These are phyloP conservation scores for Turritis glabra DNA, from an alignment of 345 rosid species.

Conservation along the genomic window DNA sequence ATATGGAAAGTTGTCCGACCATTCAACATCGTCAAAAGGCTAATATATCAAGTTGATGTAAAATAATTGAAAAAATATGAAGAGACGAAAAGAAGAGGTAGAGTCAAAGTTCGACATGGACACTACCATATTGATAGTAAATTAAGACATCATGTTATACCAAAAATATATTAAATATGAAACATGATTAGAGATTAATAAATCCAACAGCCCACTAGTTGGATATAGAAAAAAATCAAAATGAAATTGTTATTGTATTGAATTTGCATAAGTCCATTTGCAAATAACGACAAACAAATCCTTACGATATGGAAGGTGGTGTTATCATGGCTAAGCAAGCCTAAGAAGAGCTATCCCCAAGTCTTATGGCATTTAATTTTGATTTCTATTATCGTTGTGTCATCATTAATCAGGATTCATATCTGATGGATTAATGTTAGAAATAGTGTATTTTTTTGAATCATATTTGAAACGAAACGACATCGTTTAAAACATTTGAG, in stretches of 20 bases:
- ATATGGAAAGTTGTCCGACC: slow-evolving; percentile 9
- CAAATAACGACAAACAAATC: no score
- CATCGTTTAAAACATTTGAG: slow-evolving; percentile 26
- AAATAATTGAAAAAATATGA: neutral
- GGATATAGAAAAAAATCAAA: neutral
- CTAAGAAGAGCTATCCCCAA: no score
- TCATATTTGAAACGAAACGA: slow-evolving; percentile 6
- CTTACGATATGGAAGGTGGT: no score
- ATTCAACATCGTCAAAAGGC: slow-evolving; percentile 22
- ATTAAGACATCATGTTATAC: neutral
- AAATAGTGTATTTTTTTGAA: no score
- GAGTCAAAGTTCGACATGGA: slow-evolving; percentile 15
- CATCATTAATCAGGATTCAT: no score
- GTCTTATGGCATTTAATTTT: no score
- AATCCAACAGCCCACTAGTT: neutral
- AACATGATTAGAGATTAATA: neutral
- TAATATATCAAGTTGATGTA: slow-evolving; percentile 5
- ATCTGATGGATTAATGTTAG: no score
- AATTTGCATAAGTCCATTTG: no score
- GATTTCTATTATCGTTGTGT: no score
- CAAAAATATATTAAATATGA: neutral
- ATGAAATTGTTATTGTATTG: neutral
- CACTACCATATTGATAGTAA: neutral
- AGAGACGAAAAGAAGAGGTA: neutral
- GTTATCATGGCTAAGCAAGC: no score